Conservation (phyloP, 192 early-diverging fungal species). For the Backusella luteola region DNA sequence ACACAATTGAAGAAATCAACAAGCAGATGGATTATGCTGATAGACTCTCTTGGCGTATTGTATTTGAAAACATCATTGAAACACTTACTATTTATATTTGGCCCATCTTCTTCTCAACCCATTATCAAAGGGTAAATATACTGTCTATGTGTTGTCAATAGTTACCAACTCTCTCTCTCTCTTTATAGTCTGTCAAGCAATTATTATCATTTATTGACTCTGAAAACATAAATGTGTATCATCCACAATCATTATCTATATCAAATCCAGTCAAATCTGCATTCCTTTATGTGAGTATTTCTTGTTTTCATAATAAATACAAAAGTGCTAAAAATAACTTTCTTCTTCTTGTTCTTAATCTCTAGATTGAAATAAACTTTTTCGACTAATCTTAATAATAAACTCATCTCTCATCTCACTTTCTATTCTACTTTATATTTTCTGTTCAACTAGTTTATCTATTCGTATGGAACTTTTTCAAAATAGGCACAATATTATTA, state of each 20-base stretch:
- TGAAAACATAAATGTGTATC: constrained; percentile 35
- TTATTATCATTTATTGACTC: constrained; percentile 31
- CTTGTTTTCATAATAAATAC: neutral
- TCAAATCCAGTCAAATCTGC: constrained; percentile 34
- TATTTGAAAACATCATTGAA: constrained; percentile 40
- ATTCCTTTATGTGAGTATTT: constrained; percentile 36
- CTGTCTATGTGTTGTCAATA: neutral
- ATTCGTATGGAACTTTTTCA: too few species aligned
- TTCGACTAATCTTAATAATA: constrained; percentile 16
- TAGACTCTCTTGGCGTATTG: constrained; percentile 22
- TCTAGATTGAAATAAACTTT: constrained; percentile 25
- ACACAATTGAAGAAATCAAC: constrained; percentile 36
- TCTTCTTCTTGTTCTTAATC: neutral
- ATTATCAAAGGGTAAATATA: constrained; percentile 33
- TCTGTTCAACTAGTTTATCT: too few species aligned
- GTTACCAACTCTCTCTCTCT: neutral
- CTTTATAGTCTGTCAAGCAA: constrained; percentile 25
- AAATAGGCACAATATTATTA: too few species aligned
- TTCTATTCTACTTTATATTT: too few species aligned
- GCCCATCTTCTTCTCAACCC: constrained; percentile 29
- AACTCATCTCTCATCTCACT: neutral
- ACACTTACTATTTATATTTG: constrained; percentile 36
- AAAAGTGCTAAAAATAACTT: neutral
- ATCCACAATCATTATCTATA: constrained; percentile 23
- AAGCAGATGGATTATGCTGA: constrained; percentile 29